Base-by-base conservation (phyloP, 2,329 filamentous ascomycete genomes). In the Hymenotorrendiella dingleyae region DNA sequence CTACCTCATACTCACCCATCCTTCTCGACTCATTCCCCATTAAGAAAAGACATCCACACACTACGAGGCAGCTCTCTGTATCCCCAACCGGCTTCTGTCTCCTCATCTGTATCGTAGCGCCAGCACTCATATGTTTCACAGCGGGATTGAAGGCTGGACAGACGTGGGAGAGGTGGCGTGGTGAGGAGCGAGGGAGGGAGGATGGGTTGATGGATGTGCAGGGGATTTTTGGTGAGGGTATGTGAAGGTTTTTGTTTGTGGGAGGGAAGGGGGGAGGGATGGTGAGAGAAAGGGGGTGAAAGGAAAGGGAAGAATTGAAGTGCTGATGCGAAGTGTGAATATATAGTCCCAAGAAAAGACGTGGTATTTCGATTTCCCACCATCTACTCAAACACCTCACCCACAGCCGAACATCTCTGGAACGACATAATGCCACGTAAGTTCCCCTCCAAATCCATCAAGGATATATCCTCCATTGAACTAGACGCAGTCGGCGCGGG, bases 401-500 rank as follows among this genome's bases (percentile, higher is more conserved):
- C 35, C 4, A 37, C 45, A 12, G 56, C 45, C 2, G 54, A 59
- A 37, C 46, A 53, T 14, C 34, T 58, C 8, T 60, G 57, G 56
- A 47, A 55, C 30, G 46, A 54, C 6, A 35, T 59, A 42, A 58
- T 57, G 55, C 56, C 56, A 16, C 36, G 56, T 57, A 40, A 44
- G 47, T 32, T n/a, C 21, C 29, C 8, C 6, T 20, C n/a, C n/a
- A n/a, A n/a, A n/a, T n/a, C n/a, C n/a, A n/a, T n/a, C n/a, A n/a
- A n/a, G n/a, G n/a, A n/a, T n/a, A n/a, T n/a, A n/a, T n/a, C n/a
- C n/a, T n/a, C n/a, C n/a, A n/a, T n/a, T n/a, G n/a, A n/a, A 40
- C 23, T 8, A 2, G 1, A 32, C 22, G 14, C 14, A 57, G 53
- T 55, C 36, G 57, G 56, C 16, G 45, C 53, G 6, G 57, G 56